Evolutionary conservation across 805 yeast species (phyloP).

Genomic region (Cyberlindnera subsufficiens): DNA sequence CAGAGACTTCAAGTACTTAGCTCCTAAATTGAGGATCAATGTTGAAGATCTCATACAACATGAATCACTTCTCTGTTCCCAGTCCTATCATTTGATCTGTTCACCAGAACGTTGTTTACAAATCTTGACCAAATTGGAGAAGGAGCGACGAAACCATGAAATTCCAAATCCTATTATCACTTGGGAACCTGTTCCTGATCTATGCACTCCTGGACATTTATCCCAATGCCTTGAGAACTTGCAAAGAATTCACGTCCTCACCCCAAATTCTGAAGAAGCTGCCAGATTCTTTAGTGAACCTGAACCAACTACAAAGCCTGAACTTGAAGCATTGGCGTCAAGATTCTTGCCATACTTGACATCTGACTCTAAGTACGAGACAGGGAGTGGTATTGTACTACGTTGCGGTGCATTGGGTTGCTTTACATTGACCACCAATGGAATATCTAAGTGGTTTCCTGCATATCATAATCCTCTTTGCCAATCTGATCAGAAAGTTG

Average conservation of each 20-base stretch:
- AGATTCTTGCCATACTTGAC: slow-evolving; percentile 37
- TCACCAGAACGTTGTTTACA: slow-evolving; percentile 56
- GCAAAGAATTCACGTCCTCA: slow-evolving; percentile 47
- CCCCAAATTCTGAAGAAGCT: slow-evolving; percentile 87
- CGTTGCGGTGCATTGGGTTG: slow-evolving; percentile 79
- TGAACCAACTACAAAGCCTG: slow-evolving; percentile 34
- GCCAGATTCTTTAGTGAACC: slow-evolving; percentile 49
- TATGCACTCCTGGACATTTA: slow-evolving; percentile 50
- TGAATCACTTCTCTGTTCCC: slow-evolving; percentile 32
- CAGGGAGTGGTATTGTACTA: slow-evolving; percentile 47
- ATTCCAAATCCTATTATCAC: slow-evolving; percentile 35
- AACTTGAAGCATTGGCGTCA: slow-evolving; percentile 38
- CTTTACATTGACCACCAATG: slow-evolving; percentile 32
- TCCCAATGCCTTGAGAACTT: slow-evolving; percentile 32
- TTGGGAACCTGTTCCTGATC: slow-evolving; percentile 87
- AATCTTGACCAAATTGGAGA: slow-evolving; percentile 33
- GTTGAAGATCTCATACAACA: slow-evolving; percentile 45
- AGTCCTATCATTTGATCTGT: slow-evolving; percentile 67
- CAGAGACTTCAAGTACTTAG: slow-evolving; percentile 52
- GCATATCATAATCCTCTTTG: slow-evolving; percentile 57
- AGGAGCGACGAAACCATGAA: slow-evolving; percentile 4
- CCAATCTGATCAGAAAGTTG: slow-evolving; percentile 36
- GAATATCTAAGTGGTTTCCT: slow-evolving; percentile 45
- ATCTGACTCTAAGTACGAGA: slow-evolving; percentile 22
- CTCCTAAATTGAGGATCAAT: slow-evolving; percentile 57